These are phyloP conservation scores for Chimonanthus salicifolius DNA, from an alignment of 164 flowering plant genomes.

Conservation along the genomic window DNA sequence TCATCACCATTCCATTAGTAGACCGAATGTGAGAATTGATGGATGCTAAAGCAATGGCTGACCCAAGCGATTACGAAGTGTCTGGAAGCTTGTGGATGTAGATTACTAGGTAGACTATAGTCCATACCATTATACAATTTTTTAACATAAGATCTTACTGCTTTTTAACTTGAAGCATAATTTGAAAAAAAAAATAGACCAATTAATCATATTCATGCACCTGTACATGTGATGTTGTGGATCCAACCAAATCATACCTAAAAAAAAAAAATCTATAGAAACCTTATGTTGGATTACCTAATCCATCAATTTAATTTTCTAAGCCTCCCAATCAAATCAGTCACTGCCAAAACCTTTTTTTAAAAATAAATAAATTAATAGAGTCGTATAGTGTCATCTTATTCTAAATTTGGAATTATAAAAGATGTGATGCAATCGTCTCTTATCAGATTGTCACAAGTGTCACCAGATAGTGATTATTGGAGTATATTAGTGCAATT, in stretches of 20 bases:
- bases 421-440: background rate
- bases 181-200: slow-evolving; percentile 3
- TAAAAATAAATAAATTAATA: too few relatives aligned
- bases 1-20: too few relatives aligned
- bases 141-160: background rate
- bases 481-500: background rate
- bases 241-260: slow-evolving; percentile 29
- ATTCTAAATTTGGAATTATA: background rate
- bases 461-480: background rate
- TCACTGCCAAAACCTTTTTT: background rate
- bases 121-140: background rate
- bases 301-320: background rate
- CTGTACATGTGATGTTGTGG: slow-evolving; percentile 26
- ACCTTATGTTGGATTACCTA: slow-evolving; percentile 24
- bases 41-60: background rate
- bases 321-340: background rate
- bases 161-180: background rate
- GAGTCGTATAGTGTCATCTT: background rate
- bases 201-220: slow-evolving; percentile 28
- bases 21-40: background rate
- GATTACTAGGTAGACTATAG: background rate
- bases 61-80: background rate
- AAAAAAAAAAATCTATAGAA: slow-evolving; percentile 12
- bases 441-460: background rate
- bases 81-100: background rate